A percentile compares a stretch with the other conserved stretches of the same genome.
Conservation (phyloP, 331 rosid genomes). For the Phaseolus coccineus region DNA sequence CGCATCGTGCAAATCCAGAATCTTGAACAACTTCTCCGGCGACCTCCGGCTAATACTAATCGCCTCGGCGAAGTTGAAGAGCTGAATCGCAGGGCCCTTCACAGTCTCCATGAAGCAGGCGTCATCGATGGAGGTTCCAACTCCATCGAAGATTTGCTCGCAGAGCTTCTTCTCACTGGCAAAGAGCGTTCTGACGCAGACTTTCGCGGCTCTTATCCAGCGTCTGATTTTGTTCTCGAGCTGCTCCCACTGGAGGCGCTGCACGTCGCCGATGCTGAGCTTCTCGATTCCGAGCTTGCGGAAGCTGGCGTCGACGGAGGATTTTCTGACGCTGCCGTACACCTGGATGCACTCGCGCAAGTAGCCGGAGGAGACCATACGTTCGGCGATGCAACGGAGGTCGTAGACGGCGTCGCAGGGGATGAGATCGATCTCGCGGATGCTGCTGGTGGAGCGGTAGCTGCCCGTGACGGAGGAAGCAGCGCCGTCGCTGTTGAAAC, state of each 20-base stretch:
- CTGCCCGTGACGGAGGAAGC: slow-evolving; percentile 42
- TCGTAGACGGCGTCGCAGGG: slow-evolving; percentile 77
- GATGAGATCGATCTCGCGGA: slow-evolving; percentile 95
- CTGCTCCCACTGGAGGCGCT: slow-evolving; percentile 90
- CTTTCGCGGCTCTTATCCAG: slow-evolving; percentile 90
- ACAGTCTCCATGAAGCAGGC: slow-evolving; percentile 96
- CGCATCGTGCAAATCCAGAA: slow-evolving; percentile 89
- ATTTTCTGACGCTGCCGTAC: slow-evolving; percentile 86
- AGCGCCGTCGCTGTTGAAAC: slow-evolving; percentile 46
- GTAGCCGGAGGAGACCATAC: slow-evolving; percentile 87
- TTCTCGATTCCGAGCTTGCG: slow-evolving; percentile 78
- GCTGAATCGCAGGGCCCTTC: slow-evolving; percentile 91
- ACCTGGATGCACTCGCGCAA: slow-evolving; percentile 92
- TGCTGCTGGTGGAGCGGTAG: slow-evolving; percentile 79
- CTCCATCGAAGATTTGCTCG: slow-evolving; percentile 82
- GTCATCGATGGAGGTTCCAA: slow-evolving; percentile 84
- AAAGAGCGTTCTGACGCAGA: slow-evolving; percentile 73
- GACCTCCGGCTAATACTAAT: slow-evolving; percentile 91
- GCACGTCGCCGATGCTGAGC: slow-evolving; percentile 92
- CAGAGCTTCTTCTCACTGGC: slow-evolving; percentile 92
- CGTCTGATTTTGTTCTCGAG: slow-evolving; percentile 89
- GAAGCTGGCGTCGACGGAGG: slow-evolving; percentile 81
- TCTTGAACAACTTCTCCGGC: slow-evolving; percentile 93
- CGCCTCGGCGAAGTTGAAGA: slow-evolving; percentile 91
- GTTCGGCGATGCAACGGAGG: slow-evolving; percentile 84